These are phyloP conservation scores for Salix exigua DNA, from an alignment of 345 rosid genomes.

Conservation along the genomic window DNA sequence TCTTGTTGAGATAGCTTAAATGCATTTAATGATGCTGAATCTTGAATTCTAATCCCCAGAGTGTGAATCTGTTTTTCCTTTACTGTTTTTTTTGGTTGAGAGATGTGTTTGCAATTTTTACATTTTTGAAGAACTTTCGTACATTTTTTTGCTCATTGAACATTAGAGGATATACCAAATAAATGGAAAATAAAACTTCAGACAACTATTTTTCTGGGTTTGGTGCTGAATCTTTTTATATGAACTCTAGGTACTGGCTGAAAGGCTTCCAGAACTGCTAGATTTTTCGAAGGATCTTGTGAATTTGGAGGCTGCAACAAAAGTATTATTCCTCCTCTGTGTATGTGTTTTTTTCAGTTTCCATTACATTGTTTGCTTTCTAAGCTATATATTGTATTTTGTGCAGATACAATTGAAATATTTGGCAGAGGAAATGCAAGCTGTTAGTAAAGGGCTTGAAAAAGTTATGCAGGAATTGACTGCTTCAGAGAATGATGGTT, in stretches of 20 bases:
- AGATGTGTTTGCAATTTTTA: background rate
- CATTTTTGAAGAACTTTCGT: background rate
- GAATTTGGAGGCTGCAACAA: slow-evolving; percentile 31
- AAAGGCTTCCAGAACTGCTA: slow-evolving; percentile 27
- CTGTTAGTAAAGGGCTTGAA: slow-evolving; percentile 31
- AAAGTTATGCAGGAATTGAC: slow-evolving; percentile 31
- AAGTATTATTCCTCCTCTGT: slow-evolving; percentile 8
- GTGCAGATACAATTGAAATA: slow-evolving; percentile 30
- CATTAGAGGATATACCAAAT: background rate
- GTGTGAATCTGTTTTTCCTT: background rate
- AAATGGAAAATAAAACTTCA: background rate
- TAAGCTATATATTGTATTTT: background rate
- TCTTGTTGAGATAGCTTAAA: background rate
- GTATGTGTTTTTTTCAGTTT: background rate
- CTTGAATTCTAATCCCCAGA: background rate
- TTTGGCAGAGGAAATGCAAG: slow-evolving; percentile 40
- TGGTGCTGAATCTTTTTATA: background rate
- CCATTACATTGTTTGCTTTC: background rate
- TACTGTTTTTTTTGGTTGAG: background rate
- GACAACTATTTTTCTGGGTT: background rate
- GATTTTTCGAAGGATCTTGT: slow-evolving; percentile 27
- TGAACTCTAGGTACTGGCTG: slow-evolving; percentile 22
- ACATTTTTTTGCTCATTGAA: background rate
- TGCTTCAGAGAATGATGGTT: slow-evolving; percentile 32
- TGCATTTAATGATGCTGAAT: background rate